phyloP scores from a whole-genome alignment of 352 stramenopile species.

The Elongisporangium undulatum region DNA sequence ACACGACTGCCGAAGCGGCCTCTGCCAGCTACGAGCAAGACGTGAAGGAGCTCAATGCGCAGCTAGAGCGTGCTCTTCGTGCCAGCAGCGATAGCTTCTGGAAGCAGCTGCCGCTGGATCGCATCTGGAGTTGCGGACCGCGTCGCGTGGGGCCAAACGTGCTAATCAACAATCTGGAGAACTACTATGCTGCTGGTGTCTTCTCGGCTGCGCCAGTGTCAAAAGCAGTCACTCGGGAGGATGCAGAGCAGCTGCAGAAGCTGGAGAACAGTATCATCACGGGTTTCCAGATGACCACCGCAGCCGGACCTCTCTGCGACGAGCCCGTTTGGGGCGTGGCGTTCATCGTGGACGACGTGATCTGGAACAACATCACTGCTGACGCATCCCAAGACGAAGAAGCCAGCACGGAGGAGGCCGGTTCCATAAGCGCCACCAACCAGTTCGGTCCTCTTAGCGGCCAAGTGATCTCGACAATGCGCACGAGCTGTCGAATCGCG shows the following conservation, averaged over 20 bases:
- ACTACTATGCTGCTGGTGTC: slow-evolving; percentile 18
- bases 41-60: slow-evolving; percentile 22
- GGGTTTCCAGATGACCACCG: slow-evolving; percentile 77
- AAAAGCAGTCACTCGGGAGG: slow-evolving; percentile 2
- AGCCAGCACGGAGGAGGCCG: slow-evolving; percentile 14
- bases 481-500: slow-evolving; percentile 58
- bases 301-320: slow-evolving; percentile 83
- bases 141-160: slow-evolving; percentile 70
- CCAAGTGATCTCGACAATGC: slow-evolving; percentile 81
- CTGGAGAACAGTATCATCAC: slow-evolving; percentile 81
- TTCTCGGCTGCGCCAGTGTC: slow-evolving; percentile 5
- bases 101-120: slow-evolving; percentile 37
- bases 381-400: slow-evolving; percentile 13
- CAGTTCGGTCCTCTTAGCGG: slow-evolving; percentile 72
- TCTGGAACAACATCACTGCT: slow-evolving; percentile 32
- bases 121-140: slow-evolving; percentile 75
- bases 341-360: slow-evolving; percentile 83
- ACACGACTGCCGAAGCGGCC: slow-evolving; percentile 5
- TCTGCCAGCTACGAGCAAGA: slow-evolving; percentile 10
- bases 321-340: slow-evolving; percentile 90
- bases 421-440: slow-evolving; percentile 14
- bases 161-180: slow-evolving; percentile 69
- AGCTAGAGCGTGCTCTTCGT: slow-evolving; percentile 41
- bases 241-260: slow-evolving; percentile 35
- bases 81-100: slow-evolving; percentile 48